Percentiles rank a stretch among this genome's conserved stretches.
Conservation (phyloP, 805 yeast species). For the Sugiyamaella lignohabitans region DNA sequence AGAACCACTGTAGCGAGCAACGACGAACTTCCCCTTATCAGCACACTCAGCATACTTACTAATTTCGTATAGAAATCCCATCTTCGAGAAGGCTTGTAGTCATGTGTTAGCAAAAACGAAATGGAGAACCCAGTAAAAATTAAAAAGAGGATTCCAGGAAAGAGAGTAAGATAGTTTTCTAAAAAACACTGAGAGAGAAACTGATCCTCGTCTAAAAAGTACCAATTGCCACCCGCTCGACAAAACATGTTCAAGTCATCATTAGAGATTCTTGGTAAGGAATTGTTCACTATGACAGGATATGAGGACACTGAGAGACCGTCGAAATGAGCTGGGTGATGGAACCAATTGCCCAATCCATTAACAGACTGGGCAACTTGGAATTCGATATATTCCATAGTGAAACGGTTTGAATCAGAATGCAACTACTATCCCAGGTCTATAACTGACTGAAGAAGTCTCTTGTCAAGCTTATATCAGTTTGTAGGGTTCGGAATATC, state of each 20-base stretch:
- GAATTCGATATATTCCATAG: not conserved
- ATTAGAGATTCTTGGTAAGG: not conserved
- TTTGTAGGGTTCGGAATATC: no score
- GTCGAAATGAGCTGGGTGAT: not conserved
- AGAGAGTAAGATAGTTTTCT: not conserved
- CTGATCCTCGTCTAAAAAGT: not conserved
- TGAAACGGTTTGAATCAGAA: not conserved
- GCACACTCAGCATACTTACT: not conserved
- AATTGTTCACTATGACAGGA: not conserved
- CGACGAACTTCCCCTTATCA: no score
- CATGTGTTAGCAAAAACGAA: not conserved
- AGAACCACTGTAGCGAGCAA: not conserved
- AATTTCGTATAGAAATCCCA: conserved; percentile 3
- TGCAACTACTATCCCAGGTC: not conserved
- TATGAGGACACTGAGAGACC: no score
- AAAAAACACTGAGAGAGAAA: not conserved
- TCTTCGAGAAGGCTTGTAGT: not conserved
- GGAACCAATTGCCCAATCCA: not conserved
- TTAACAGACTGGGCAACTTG: not conserved
- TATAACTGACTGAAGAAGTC: no score
- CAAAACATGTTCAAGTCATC: not conserved
- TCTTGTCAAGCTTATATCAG: no score
- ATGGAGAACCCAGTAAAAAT: not conserved
- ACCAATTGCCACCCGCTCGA: not conserved
- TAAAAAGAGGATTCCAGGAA: not conserved